phyloP scores from a whole-genome alignment of 208 protist genomes.

The Trypanosoma conorhini region DNA sequence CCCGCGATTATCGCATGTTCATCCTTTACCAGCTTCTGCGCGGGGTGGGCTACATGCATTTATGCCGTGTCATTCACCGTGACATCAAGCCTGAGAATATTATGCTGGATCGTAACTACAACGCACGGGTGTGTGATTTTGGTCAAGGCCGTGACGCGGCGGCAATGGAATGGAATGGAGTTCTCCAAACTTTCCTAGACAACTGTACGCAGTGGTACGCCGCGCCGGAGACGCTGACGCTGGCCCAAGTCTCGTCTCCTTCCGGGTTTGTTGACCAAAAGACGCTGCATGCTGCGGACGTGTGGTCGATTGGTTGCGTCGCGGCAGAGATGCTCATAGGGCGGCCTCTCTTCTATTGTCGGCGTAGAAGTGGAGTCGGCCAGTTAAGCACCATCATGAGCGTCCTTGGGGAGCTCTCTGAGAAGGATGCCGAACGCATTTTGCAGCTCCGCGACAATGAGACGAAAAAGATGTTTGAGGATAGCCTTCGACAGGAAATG shows the following conservation, averaged over 20 bases:
- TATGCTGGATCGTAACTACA: constrained; percentile 91
- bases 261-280: constrained; percentile 79
- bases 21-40: constrained; percentile 97
- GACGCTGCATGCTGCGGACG: constrained; percentile 77
- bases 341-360: constrained; percentile 81
- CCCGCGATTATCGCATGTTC: constrained; percentile 96
- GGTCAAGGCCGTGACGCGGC: constrained; percentile 94
- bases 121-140: constrained; percentile 96
- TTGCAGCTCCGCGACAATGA: constrained; percentile 46
- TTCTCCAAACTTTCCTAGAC: constrained; percentile 65
- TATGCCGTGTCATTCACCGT: constrained; percentile 86
- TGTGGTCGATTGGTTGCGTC: constrained; percentile 93
- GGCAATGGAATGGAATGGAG: constrained; percentile 31
- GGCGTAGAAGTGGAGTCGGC: constrained; percentile 86
- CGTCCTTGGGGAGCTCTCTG: constrained; percentile 74
- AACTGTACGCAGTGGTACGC: constrained; percentile 97
- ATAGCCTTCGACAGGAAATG: constrained; percentile 16
- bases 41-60: constrained; percentile 95
- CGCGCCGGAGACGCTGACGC: constrained; percentile 97
- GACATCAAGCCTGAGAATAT: constrained; percentile 95
- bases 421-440: constrained; percentile 80
- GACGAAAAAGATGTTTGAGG: constrained; percentile 46
- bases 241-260: constrained; percentile 65
- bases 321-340: constrained; percentile 89
- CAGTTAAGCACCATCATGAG: constrained; percentile 94